A percentile compares a stretch with the other conserved stretches of the same genome.
Evolutionary conservation across 352 stramenopile genomes (phyloP).

Genomic region (Elongisporangium prolatum): DNA sequence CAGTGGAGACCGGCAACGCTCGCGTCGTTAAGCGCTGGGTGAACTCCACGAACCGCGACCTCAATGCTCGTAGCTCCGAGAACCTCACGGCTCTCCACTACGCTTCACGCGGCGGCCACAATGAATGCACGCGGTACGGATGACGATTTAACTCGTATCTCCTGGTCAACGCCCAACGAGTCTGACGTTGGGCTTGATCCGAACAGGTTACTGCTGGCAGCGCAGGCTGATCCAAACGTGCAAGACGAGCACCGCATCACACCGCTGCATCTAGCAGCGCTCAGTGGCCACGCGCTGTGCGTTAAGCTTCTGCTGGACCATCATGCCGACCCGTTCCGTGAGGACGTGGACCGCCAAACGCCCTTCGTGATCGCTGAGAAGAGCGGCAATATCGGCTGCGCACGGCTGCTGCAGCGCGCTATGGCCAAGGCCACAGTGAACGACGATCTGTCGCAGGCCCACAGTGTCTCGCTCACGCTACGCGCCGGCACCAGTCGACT

Average conservation of each 20-base stretch:
- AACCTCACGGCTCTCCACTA: conserved; percentile 84
- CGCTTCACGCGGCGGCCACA: conserved; percentile 63
- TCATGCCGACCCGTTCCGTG: conserved; percentile 75
- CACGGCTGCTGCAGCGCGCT: conserved; percentile 59
- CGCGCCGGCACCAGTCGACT: conserved; percentile 48
- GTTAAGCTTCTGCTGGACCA: conserved; percentile 79
- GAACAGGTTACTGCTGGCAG: conserved; percentile 44
- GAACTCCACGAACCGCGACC: conserved; percentile 54
- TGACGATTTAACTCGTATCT: background rate
- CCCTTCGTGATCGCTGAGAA: conserved; percentile 62
- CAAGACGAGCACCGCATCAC: conserved; percentile 71
- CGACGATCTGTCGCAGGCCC: conserved; percentile 19
- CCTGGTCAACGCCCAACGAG: background rate
- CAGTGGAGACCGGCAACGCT: conserved; percentile 66
- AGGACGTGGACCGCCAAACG: conserved; percentile 74
- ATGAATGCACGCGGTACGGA: conserved; percentile 57
- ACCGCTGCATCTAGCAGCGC: conserved; percentile 63
- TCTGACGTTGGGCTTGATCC: background rate
- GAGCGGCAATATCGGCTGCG: conserved; percentile 74
- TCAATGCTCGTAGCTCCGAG: conserved; percentile 64
- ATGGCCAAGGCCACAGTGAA: conserved; percentile 70
- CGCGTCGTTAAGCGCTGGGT: conserved; percentile 82
- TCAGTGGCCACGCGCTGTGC: conserved; percentile 69
- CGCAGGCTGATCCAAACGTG: conserved; percentile 62
- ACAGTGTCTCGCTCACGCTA: conserved; percentile 49